Evolutionary conservation across 345 rosid species (phyloP).

Genomic region (Pseudoturritis turrita): DNA sequence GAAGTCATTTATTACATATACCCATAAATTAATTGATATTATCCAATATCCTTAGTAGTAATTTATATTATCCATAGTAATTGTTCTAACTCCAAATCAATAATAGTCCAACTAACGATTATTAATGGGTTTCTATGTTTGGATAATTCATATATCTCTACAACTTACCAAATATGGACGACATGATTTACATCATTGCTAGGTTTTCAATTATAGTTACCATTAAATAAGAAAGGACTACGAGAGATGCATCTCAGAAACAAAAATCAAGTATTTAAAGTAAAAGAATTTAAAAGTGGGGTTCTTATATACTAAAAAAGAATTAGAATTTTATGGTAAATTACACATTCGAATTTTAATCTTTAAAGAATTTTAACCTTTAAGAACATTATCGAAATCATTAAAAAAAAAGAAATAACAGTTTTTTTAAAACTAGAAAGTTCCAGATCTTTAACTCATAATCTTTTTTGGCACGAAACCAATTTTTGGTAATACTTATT

Average conservation of each 20-base stretch:
- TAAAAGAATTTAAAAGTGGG: not conserved
- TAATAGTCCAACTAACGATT: no score
- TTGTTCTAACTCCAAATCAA: not conserved
- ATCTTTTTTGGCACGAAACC: no score
- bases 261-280: not conserved
- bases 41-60: not conserved
- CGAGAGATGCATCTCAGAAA: not conserved
- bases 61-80: not conserved
- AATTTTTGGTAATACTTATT: no score
- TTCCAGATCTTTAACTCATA: no score
- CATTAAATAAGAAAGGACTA: not conserved
- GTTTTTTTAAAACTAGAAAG: no score
- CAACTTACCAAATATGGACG: not conserved
- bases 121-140: not conserved
- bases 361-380: no score
- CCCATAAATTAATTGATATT: not conserved
- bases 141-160: not conserved
- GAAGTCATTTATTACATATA: no score
- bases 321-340: constrained; percentile 6
- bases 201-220: not conserved
- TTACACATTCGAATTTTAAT: not conserved
- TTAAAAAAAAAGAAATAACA: not conserved
- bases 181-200: not conserved
- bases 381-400: not conserved
- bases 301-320: not conserved